A percentile compares a stretch with the other conserved stretches of the same genome.
Conservation (phyloP, 208 protist species). For the Crithidia mellificae region DNA sequence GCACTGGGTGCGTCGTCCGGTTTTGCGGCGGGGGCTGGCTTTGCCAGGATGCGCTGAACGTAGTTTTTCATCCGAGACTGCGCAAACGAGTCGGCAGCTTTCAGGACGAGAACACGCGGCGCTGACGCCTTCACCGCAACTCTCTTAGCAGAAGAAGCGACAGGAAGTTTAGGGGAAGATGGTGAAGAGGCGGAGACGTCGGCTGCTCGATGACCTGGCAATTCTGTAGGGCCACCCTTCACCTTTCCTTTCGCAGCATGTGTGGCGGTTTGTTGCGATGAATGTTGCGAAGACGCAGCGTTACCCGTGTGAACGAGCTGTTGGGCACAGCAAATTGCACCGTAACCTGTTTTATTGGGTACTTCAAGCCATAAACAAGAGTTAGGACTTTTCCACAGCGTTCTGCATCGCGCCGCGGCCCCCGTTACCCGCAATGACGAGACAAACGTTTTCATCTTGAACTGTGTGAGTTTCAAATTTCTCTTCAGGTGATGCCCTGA, state of each 20-base stretch:
- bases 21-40: neutral
- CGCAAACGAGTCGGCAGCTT: conserved; percentile 34
- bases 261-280: neutral
- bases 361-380: neutral
- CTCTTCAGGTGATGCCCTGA: no score
- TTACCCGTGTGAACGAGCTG: neutral
- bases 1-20: no score
- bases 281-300: neutral
- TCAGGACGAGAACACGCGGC: neutral
- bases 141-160: no score
- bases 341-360: no score
- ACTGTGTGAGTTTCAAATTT: no score
- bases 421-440: neutral
- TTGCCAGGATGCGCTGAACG: conserved; percentile 22
- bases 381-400: neutral
- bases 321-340: no score
- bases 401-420: neutral
- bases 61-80: conserved; percentile 54
- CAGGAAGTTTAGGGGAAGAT: no score
- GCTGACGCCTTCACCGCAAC: no score
- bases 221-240: neutral
- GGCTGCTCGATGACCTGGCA: neutral
- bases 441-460: neutral
- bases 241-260: neutral
- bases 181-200: neutral